Evolutionary conservation across 805 yeast species (phyloP), one percentile per base, ranked within the genome.

Genomic region (Saturnispora quitensis): DNA sequence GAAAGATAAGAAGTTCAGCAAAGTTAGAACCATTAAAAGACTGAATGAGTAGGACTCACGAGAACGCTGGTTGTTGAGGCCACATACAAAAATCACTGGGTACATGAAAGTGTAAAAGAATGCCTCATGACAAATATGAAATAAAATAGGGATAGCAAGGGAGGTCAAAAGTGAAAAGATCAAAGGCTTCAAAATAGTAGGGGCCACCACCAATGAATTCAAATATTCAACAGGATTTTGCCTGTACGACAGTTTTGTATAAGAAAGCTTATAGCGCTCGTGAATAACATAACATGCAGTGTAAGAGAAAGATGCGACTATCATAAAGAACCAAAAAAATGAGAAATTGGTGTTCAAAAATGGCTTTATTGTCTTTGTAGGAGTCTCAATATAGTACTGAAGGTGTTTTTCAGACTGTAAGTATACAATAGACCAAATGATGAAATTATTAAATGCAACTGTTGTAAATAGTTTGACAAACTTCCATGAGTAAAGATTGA

Each of bases 191-290:
- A 17, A 65, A 43, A 36, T 65, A 65, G 24, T 58, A 35, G 50
- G 33, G 7, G 48, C 20, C 43, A 40, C 40, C 6, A 51, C 47
- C 15, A 53, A 20, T 0, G 47, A 43, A 43, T 56, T 58, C 25
- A 67, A 51, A 35, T 60, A 55, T 2, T 58, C 56, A 35, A 72
- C 65, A 2, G 81, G 82, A 13, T 68, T 71, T 3, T 62, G 56
- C 51, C 74, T 67, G 45, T 65, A 66, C 12, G 69, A 65, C 8
- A 78, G 77, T 52, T 70, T 70, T 45, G 65, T 60, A 63, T 83
- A 76, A 1, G 66, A 62, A 40, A 85, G 66, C 53, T 78, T 72
- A 62, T 81, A 81, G 55, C 79, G 69, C 61, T 82, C 84, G 52
- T 78, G 73, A 0, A 76, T 57, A 13, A 77, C 57, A 60, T 77